Conservation (phyloP, 2,329 filamentous ascomycete species). For the Simplicillium aogashimaense region DNA sequence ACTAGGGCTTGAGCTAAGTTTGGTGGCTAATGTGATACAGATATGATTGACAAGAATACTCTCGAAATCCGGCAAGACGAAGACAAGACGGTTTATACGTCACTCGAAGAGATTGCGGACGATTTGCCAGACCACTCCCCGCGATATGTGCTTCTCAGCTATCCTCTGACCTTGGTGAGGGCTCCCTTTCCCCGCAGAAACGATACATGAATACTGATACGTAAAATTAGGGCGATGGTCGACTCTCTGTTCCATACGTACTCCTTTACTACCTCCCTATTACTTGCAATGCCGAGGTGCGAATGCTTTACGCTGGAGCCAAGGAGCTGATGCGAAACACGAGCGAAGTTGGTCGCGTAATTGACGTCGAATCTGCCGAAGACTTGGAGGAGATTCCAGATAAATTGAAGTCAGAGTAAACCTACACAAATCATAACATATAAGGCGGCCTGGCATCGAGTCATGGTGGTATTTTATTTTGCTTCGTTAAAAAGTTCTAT, state of each 20-base stretch:
- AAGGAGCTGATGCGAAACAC: conserved; percentile 94
- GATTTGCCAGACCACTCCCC: conserved; percentile 90
- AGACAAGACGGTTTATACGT: conserved; percentile 66
- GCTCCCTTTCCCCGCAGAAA: conserved; percentile 3
- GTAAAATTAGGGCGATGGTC: conserved; percentile 58
- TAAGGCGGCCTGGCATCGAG: not conserved
- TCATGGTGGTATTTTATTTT: not conserved
- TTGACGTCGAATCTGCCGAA: conserved; percentile 74
- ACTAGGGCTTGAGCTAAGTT: too few species aligned
- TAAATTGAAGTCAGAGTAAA: conserved; percentile 34
- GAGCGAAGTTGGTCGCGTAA: conserved; percentile 76
- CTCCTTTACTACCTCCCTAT: conserved; percentile 90
- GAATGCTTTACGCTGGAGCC: conserved; percentile 92
- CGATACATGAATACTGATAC: not conserved
- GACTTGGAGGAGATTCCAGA: conserved; percentile 75
- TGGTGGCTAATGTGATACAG: conserved; percentile 17
- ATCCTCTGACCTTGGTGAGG: conserved; percentile 74
- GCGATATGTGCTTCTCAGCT: conserved; percentile 81
- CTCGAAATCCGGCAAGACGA: conserved; percentile 83
- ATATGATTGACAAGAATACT: conserved; percentile 81
- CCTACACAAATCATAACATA: conserved; percentile 11
- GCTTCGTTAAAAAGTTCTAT: conserved; percentile 4
- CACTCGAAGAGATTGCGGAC: conserved; percentile 71
- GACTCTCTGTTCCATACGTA: conserved; percentile 84
- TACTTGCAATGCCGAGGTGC: conserved; percentile 76